These are phyloP conservation scores for Botrytis deweyae DNA, from an alignment of 2,329 filamentous ascomycete species.

Conservation along the genomic window DNA sequence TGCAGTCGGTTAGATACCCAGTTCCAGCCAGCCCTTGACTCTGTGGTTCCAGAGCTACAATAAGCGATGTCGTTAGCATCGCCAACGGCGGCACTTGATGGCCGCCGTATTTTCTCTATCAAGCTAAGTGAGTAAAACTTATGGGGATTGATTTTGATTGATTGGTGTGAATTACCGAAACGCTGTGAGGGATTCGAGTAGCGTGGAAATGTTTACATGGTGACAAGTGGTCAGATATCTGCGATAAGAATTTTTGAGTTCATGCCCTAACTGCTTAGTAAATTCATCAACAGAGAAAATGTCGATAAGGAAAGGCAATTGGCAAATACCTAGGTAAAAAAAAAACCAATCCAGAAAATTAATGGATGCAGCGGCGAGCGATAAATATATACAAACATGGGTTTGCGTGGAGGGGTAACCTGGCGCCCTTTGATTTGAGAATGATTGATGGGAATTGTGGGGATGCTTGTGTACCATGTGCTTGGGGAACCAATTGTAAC, in stretches of 20 bases:
- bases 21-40: neutral
- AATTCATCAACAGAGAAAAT: neutral
- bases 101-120: neutral
- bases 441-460: constrained; percentile 14
- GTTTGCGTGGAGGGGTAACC: constrained; percentile 21
- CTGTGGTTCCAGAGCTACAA: neutral
- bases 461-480: constrained; percentile 17
- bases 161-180: constrained; percentile 8
- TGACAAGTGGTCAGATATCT: neutral
- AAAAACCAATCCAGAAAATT: neutral
- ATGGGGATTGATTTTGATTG: neutral
- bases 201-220: neutral
- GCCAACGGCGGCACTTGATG: constrained; percentile 15
- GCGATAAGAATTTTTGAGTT: neutral
- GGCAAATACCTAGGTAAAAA: neutral
- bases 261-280: neutral
- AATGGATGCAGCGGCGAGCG: constrained; percentile 13
- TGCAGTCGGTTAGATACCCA: constrained; percentile 8
- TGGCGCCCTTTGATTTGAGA: constrained; percentile 20
- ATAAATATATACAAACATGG: constrained; percentile 12
- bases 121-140: neutral
- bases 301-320: neutral
- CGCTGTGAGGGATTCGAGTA: neutral
- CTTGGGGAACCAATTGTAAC: constrained; percentile 15
- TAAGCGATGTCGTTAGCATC: constrained; percentile 11